Evolutionary conservation across 768 basidiomycete genomes (phyloP), one percentile per base, ranked within the genome.

Genomic region (Phallus indusiatus): DNA sequence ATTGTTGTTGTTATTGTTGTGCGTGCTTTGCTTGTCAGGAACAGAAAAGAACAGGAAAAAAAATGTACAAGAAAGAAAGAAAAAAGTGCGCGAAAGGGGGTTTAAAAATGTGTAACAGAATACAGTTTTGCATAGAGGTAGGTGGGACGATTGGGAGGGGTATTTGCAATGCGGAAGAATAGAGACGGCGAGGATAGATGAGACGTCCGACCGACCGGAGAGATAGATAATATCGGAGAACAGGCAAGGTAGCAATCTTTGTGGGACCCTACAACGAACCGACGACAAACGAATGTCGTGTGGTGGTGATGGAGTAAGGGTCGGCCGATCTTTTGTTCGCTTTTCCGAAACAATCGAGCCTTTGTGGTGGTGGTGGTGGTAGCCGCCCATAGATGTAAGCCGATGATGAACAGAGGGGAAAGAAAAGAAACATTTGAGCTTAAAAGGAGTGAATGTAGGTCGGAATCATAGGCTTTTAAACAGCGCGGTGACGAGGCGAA

Each of bases 341-440:
- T 36, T 28, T 36, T 42, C 54, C 54, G 54, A 55, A 55, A 55
- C 54, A 46, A 46, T 28, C 24, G 24, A n/a, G 54, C 54, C 37
- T 55, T 55, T 48, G 37, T 55, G 34, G 34, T 55, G 17, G 2
- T 21, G 33, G 34, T 55, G 21, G 18, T 16, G 24, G 16, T n/a
- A 11, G 54, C 37, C 47, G 47, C n/a, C 46, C 21, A 48, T 9
- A 54, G 42, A 59, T 61, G 72, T 85, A 88, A 54, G 37, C 47
- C 46, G 20, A 47, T 37, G n/a, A 53, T 28, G 28, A 28, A 28
- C 2, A 42, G 9, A 42, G 42, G 9, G 42, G 42, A n/a, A 42
- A n/a, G n/a, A 42, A 42, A 28, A 28, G 28, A 28, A 28, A 28
- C 28, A 2, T 42, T 12, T 42, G 9, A 42, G 42, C 12, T 42